A percentile compares a stretch with the other conserved stretches of the same genome.
Conservation (phyloP, 192 early-diverging fungal species). For the Diversispora eburnea region DNA sequence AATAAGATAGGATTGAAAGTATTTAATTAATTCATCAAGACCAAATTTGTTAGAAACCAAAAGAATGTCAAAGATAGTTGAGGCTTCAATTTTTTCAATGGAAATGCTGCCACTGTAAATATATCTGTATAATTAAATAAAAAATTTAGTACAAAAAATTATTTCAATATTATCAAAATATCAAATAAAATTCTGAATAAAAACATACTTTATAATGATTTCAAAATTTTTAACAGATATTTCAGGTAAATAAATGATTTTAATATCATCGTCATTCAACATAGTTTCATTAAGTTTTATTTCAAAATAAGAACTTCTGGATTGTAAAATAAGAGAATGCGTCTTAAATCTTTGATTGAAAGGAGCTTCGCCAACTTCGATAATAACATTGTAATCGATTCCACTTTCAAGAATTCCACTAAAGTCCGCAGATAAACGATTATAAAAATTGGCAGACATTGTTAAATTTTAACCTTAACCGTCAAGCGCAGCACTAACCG, state of each 20-base stretch:
- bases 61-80: not conserved
- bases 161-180: not conserved
- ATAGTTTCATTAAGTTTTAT: not conserved
- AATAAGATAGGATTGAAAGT: not conserved
- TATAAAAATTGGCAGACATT: too few relatives aligned
- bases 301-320: not conserved
- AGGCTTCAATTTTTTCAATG: not conserved
- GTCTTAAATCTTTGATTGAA: not conserved
- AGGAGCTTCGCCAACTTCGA: not conserved
- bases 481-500: too few relatives aligned
- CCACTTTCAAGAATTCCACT: too few relatives aligned
- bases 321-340: not conserved
- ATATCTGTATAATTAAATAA: not conserved
- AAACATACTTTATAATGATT: not conserved
- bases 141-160: not conserved
- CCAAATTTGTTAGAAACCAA: not conserved
- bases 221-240: not conserved
- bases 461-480: too few relatives aligned
- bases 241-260: not conserved
- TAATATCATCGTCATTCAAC: not conserved
- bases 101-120: not conserved
- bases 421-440: too few relatives aligned
- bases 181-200: not conserved
- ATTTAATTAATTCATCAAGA: not conserved
- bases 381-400: too few relatives aligned